phyloP scores from a whole-genome alignment of 1,284 basidiomycete genomes.

The Moesziomyces parantarcticus region DNA sequence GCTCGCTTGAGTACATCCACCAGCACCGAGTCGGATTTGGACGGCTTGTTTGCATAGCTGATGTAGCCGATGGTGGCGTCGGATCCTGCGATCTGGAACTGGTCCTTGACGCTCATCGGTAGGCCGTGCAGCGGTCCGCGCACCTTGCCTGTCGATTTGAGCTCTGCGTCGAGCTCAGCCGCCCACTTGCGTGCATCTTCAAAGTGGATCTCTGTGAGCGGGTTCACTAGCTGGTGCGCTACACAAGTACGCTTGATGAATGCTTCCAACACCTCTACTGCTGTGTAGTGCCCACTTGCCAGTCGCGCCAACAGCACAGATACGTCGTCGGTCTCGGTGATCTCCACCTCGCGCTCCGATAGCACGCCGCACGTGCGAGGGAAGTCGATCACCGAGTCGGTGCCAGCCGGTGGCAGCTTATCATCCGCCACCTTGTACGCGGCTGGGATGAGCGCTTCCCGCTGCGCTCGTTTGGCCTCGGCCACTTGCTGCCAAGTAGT shows the following conservation, averaged over 20 bases:
- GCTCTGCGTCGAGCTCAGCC: conserved; percentile 72
- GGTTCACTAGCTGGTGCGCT: conserved; percentile 79
- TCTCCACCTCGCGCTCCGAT: conserved; percentile 40
- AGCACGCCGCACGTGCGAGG: conserved; percentile 36
- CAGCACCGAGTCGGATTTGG: conserved; percentile 33
- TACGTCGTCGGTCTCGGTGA: conserved; percentile 68
- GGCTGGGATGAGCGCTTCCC: conserved; percentile 42
- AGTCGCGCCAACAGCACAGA: conserved; percentile 72
- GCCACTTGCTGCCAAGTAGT: conserved; percentile 42
- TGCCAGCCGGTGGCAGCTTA: conserved; percentile 25
- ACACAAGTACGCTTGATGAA: conserved; percentile 82
- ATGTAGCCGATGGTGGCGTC: conserved; percentile 76
- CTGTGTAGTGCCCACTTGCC: conserved; percentile 73
- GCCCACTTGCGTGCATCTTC: conserved; percentile 75
- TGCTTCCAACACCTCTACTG: conserved; percentile 77
- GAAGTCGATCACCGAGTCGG: conserved; percentile 36
- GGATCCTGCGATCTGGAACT: conserved; percentile 74
- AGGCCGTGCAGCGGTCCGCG: conserved; percentile 76
- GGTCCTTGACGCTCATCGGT: conserved; percentile 77
- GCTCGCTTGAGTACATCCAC: conserved; percentile 70
- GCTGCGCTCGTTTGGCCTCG: conserved; percentile 33
- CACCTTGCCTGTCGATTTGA: conserved; percentile 71
- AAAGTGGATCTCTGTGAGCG: conserved; percentile 75
- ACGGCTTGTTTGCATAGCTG: conserved; percentile 69
- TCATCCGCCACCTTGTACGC: conserved; percentile 33